Evolutionary conservation across 331 rosid species (phyloP).

Genomic region (Cydonia oblonga): DNA sequence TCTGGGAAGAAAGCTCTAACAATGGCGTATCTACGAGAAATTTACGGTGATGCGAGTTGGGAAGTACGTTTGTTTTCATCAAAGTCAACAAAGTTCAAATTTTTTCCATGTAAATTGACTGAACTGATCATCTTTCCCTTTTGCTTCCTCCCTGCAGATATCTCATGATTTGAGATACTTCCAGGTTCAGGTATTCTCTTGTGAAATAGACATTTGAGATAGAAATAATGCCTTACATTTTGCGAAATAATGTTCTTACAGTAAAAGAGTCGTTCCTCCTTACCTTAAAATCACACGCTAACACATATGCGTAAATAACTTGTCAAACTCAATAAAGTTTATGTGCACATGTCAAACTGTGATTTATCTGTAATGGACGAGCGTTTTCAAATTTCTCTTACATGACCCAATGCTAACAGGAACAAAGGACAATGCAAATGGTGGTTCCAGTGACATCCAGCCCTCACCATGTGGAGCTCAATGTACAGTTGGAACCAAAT

Average conservation of each 20-base stretch:
- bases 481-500: slow-evolving; percentile 53
- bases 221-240: background rate
- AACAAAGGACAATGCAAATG: slow-evolving; percentile 47
- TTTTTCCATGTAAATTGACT: background rate
- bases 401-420: slow-evolving; percentile 33
- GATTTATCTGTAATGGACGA: background rate
- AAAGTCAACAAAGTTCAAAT: background rate
- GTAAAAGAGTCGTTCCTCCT: background rate
- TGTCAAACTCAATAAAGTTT: background rate
- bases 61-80: slow-evolving; percentile 43
- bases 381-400: background rate
- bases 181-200: slow-evolving; percentile 52
- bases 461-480: slow-evolving; percentile 66
- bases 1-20: slow-evolving; percentile 64
- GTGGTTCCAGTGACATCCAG: slow-evolving; percentile 64
- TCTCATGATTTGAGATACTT: slow-evolving; percentile 62
- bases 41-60: slow-evolving; percentile 55
- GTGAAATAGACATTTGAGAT: background rate
- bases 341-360: background rate
- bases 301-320: background rate
- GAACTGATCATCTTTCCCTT: too few species aligned
- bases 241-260: background rate
- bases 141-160: slow-evolving; percentile 43
- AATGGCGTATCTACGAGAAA: slow-evolving; percentile 63
- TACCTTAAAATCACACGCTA: too few species aligned